Evolutionary conservation across 169 alveolate species (phyloP).

Genomic region (Eimeria falciformis): DNA sequence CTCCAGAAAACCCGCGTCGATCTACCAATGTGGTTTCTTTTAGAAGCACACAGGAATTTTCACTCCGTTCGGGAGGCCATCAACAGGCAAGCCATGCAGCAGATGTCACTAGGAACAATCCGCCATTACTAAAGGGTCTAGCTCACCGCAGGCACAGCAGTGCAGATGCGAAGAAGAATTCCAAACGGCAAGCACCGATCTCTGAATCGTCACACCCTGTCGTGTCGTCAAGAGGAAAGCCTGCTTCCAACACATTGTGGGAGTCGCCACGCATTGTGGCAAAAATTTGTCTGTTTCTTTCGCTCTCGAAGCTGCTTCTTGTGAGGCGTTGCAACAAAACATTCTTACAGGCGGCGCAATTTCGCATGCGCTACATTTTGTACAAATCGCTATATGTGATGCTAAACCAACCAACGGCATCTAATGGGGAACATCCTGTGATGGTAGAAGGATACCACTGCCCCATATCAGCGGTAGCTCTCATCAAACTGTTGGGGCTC

Average conservation of each 20-base stretch:
- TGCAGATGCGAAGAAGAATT: neutral
- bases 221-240: neutral
- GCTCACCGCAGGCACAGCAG: neutral
- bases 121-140: neutral
- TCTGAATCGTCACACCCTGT: neutral
- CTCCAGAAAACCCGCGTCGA: neutral
- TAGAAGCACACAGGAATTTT: neutral
- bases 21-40: neutral
- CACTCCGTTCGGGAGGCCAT: neutral
- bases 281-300: slow-evolving; percentile 38
- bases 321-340: slow-evolving; percentile 69
- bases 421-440: neutral
- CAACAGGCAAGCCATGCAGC: too few relatives aligned
- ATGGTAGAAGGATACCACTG: slow-evolving; percentile 30
- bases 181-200: neutral
- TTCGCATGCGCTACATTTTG: slow-evolving; percentile 68
- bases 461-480: slow-evolving; percentile 59
- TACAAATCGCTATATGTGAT: slow-evolving; percentile 56
- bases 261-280: slow-evolving; percentile 52
- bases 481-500: slow-evolving; percentile 45
- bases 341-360: slow-evolving; percentile 68
- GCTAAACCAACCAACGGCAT: slow-evolving; percentile 20
- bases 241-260: slow-evolving; percentile 47
- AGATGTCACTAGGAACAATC: neutral
- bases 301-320: slow-evolving; percentile 64